Base-by-base conservation (phyloP, 257 asterid genomes). In the Lycium ferocissimum region DNA sequence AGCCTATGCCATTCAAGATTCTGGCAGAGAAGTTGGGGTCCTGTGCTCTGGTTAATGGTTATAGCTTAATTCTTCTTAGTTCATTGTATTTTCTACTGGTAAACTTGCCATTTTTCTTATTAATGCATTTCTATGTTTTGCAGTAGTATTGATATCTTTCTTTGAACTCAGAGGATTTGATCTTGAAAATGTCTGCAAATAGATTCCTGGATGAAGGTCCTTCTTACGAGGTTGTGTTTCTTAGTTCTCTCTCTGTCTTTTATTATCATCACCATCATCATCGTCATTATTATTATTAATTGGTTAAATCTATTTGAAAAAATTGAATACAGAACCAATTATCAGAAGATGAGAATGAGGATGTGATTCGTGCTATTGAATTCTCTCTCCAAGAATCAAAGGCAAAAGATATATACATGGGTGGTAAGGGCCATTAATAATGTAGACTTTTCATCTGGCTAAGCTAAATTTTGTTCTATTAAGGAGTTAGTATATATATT, bases 321-420 rank as follows among this genome's bases (percentile, higher is more conserved):
- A 14, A 3, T 53, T 78, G 66, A 33, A 3, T 26, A 33, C 66
- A 78, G 26, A 54, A 6, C 26, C 65, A 78, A n/a, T 78, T 26
- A 7, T 78, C 66, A 78, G 65, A 78, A 78, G 82, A 78, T 53
- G 82, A 78, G 62, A 78, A 78, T 78, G 82, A 78, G 47, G 65
- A 78, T 33, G 7, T 78, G 65, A 10, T 8, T 2, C 82, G 65
- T 53, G 82, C 82, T 53, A 7, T 53, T 53, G 65, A 78, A 14
- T 35, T 53, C 49, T 78, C 82, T 33, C 65, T 78, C 33, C 65
- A 78, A 53, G 65, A 78, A 33, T 26, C 82, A 2, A 22, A 78
- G 49, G 82, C 26, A 33, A 40, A 78, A 8, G 66, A 78, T 4
- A 4, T 4, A 53, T 53, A 78, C 65, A 35, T 22, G 1, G 45